Conservation (phyloP, 2,329 filamentous ascomycete species). For the Fusarium graminum region DNA sequence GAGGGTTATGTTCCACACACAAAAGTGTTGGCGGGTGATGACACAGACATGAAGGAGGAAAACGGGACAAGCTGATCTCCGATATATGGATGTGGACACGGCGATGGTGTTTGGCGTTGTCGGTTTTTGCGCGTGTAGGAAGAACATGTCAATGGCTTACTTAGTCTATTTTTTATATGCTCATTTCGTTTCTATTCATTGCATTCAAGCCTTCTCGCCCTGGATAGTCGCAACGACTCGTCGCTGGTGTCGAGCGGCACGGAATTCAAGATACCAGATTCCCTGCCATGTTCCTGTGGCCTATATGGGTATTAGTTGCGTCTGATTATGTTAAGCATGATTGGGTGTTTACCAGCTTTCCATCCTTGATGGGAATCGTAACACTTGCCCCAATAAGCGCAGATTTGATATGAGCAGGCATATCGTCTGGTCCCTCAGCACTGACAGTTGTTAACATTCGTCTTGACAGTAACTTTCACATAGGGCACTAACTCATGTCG, state of each 20-base stretch:
- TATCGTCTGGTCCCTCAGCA: slow-evolving; percentile 91
- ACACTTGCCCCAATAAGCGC: slow-evolving; percentile 90
- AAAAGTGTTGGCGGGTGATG: slow-evolving; percentile 74
- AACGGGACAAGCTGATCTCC: slow-evolving; percentile 54
- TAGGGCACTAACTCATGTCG: slow-evolving; percentile 68
- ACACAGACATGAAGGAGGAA: slow-evolving; percentile 71
- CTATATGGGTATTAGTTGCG: slow-evolving; percentile 49
- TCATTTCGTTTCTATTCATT: slow-evolving; percentile 5
- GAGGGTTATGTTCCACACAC: slow-evolving; percentile 72
- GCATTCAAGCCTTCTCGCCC: slow-evolving; percentile 73
- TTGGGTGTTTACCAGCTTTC: slow-evolving; percentile 72
- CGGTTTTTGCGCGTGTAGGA: slow-evolving; percentile 29
- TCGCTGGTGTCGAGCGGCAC: slow-evolving; percentile 79
- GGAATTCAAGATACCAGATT: slow-evolving; percentile 95
- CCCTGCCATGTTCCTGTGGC: slow-evolving; percentile 82
- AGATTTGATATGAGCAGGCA: slow-evolving; percentile 98
- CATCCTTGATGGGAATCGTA: slow-evolving; percentile 90
- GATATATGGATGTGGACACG: slow-evolving; percentile 44
- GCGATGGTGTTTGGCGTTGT: slow-evolving; percentile 56
- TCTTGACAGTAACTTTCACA: not conserved
- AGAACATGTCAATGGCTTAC: slow-evolving; percentile 29
- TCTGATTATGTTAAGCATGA: not conserved
- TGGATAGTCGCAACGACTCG: slow-evolving; percentile 94
- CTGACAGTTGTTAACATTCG: slow-evolving; percentile 51
- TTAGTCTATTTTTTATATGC: slow-evolving; percentile 32